Evolutionary conservation across 805 yeast species (phyloP), one percentile per base, ranked within the genome.

Genomic region (Monosporozyma servazzii): DNA sequence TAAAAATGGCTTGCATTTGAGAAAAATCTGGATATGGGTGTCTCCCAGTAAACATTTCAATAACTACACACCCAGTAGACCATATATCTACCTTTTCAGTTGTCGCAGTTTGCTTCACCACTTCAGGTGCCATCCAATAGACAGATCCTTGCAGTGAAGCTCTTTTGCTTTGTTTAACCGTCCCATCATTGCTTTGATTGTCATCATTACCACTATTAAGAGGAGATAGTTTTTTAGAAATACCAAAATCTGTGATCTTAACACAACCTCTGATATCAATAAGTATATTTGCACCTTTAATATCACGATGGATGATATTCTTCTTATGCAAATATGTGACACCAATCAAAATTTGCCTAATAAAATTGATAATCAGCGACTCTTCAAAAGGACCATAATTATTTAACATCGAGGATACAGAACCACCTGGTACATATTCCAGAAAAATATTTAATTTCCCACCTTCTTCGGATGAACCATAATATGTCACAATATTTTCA

Each of bases 121-220:
- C 98, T 65, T 93, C 99, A 0, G 99, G 99, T 0, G 99, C 98
- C 99, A 93, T 93, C 98, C 99, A 93, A 64, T 84, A 93, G 0
- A 91, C 89, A 0, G 96, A 88, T 0, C 99, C 99, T 68, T 91
- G 97, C 49, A 88, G 70, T 0, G 96, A 88, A 1, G 87, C 90
- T 44, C 97, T 77, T 15, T 54, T 51, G 37, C 53, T 54, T 48
- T 59, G 68, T 60, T 65, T 66, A 11, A 6, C 29, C 10, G 5
- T 31, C 21, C 25, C 18, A 5, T 30, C 18, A 33, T 33, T 65
- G 58, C 71, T 68, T 68, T 73, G 71, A 61, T 75, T 54, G 53
- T 61, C 47, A 30, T 45, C 47, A 25, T 42, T 42, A 23, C 25
- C 30, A 30, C n/a, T 41, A 11, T 30, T 75, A 47, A 75, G 71